Evolutionary conservation across 345 rosid species (phyloP), one percentile per base, ranked within the genome.

Genomic region (Populus pruinosa): DNA sequence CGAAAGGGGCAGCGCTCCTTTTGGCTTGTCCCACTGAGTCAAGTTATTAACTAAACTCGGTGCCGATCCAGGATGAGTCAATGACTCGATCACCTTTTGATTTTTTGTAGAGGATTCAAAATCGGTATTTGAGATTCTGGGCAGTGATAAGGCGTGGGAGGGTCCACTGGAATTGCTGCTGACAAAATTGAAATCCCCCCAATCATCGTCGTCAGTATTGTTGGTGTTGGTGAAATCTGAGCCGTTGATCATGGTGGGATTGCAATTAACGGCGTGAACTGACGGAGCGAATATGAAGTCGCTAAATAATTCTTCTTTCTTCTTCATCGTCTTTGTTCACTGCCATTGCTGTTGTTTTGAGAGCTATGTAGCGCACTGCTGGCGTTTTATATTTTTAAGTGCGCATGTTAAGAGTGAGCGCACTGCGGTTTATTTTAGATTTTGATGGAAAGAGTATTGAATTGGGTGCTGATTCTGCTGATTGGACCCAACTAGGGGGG

Each of bases 171-270:
- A 85, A 59, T 23, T 59, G 36, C 80, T 76, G 67, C 88, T 76
- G 64, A 89, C 77, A 83, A 93, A 95, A 67, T 92, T 97, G 83
- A 93, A 95, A 67, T 92, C 98, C 74, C 96, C 91, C 98, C 98
- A 95, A 76, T 91, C 90, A 55, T 91, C 92, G 36, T 91, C 98
- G 43, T 76, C 78, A 44, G 14, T 44, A n/a, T 70, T 78, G 72
- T 29, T 8, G 75, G 69, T 73, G 31, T 17, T 41, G 35, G 77
- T 61, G 63, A 27, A 80, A 83, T 85, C 83, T 3, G 78, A 85
- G 74, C 82, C 91, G 86, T 72, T 84, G 79, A 79, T 72, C 35
- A 47, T 47, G 14, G 50, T 4, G 21, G 70, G 47, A 76, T 39
- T 18, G 36, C 70, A 70, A 76, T 39, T 39, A 73, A 59, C 50